Percentiles rank a stretch among this genome's conserved stretches.
Evolutionary conservation across 768 basidiomycete species (phyloP).

Genomic region (Rubroboletus satanas): DNA sequence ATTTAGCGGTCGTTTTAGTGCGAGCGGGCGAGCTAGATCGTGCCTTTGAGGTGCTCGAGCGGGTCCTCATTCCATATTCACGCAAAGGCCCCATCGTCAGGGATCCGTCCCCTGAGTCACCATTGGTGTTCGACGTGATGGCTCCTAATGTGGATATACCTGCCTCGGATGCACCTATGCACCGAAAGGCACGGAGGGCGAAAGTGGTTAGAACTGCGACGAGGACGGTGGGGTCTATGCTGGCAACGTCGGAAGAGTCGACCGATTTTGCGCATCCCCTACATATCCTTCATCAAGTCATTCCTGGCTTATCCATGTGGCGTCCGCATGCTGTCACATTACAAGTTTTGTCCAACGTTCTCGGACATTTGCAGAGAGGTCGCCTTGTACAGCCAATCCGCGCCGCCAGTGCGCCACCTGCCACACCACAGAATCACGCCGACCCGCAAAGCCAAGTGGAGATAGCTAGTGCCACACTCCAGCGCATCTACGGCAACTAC

Average conservation of each 20-base stretch:
- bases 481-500: conserved; percentile 45
- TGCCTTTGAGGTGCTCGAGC: conserved; percentile 79
- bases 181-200: conserved; percentile 24
- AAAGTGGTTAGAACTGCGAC: conserved; percentile 20
- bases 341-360: conserved; percentile 42
- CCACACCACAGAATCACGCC: conserved; percentile 13
- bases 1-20: conserved; percentile 68
- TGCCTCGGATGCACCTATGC: conserved; percentile 31
- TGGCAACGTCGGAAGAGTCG: conserved; percentile 16
- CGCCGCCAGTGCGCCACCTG: conserved; percentile 19
- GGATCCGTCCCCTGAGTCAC: conserved; percentile 36
- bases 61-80: conserved; percentile 64
- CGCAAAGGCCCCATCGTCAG: conserved; percentile 25
- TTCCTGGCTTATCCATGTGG: conserved; percentile 66
- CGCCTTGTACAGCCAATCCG: conserved; percentile 42
- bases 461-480: conserved; percentile 41
- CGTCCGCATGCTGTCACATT: conserved; percentile 53
- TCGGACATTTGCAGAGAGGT: conserved; percentile 50
- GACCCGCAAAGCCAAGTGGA: conserved; percentile 23
- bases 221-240: conserved; percentile 6
- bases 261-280: conserved; percentile 58
- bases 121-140: conserved; percentile 37
- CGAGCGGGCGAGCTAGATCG: conserved; percentile 79
- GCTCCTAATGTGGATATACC: conserved; percentile 23
- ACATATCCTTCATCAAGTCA: conserved; percentile 56